phyloP scores from a whole-genome alignment of 352 stramenopile genomes.

The Thalassiosira hispida region DNA sequence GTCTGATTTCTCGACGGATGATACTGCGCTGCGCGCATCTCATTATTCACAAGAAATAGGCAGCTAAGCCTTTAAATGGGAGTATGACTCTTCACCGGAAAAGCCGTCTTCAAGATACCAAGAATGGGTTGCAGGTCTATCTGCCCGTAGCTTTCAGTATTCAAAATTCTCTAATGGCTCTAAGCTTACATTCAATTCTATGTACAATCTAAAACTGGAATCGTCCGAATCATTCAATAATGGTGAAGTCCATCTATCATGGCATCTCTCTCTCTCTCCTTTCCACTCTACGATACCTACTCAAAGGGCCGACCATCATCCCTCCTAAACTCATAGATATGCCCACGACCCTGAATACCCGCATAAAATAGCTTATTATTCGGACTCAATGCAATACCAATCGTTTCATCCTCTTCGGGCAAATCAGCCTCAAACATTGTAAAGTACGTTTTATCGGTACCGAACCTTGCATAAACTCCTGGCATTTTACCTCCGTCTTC shows the following conservation, averaged over 20 bases:
- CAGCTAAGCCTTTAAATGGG: no score
- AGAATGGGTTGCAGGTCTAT: no score
- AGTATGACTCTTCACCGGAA: no score
- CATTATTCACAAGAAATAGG: no score
- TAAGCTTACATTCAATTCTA: no score
- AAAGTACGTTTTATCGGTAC: constrained; percentile 48
- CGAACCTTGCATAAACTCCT: constrained; percentile 44
- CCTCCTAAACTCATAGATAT: constrained; percentile 58
- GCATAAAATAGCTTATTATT: constrained; percentile 60
- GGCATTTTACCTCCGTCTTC: constrained; percentile 23
- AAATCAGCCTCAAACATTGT: constrained; percentile 48
- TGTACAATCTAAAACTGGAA: no score
- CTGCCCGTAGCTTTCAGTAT: no score
- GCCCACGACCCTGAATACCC: constrained; percentile 51
- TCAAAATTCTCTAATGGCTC: no score
- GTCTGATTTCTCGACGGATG: no score
- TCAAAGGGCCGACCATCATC: constrained; percentile 56
- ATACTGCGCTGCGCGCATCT: no score
- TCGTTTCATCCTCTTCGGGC: constrained; percentile 51
- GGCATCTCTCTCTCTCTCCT: background rate
- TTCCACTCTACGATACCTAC: no score
- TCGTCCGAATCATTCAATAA: background rate
- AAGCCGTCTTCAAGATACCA: no score
- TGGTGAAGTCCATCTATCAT: background rate
- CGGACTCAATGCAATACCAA: constrained; percentile 66